Evolutionary conservation across 306 rosid genomes (phyloP), one percentile per base, ranked within the genome.

Genomic region (Gastrolobium bilobum): DNA sequence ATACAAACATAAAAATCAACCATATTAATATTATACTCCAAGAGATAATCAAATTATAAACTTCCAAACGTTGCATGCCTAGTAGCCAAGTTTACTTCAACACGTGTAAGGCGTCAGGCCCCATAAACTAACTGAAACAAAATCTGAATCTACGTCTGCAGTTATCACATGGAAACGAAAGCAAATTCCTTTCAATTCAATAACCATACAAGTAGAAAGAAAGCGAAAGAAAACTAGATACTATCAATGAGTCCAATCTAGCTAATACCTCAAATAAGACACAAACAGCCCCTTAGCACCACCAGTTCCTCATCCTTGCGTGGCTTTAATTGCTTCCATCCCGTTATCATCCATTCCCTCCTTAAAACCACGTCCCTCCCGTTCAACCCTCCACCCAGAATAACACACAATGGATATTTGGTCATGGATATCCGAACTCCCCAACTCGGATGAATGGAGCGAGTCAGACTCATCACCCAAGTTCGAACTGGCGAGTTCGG

Each of bases 351-450:
- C 80, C 92, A 38, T 87, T 81, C 85, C 57, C 80, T 72, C 88
- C 61, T 10, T 90, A 88, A 42, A 88, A 66, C 13, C 80, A 70
- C 53, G 46, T 0, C 43, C 48, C 37, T 40, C 62, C 2, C 60
- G 2, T 35, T 57, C 46, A 44, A 15, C n/a, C 26, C 71, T 50
- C 26, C 84, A 48, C 76, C 10, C 43, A 29, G 2, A 48, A 2
- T 0, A n/a, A 31, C 35, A 29, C 37, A 34, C 30, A 5, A 89
- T 94, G 93, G 97, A 92, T 66, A 56, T 91, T 57, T 94, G 99
- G 99, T 83, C 95, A 5, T 94, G 99, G 99, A 94, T 94, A 62
- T 87, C 82, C 34, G 90, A 91, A 57, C 91, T 94, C 3, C 93
- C 92, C 31, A 86, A 74, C 87, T 89, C 89, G 8, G 71, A 61